Evolutionary conservation across 2,329 filamentous ascomycete species (phyloP), one percentile per base, ranked within the genome.

Genomic region (Sclerotinia minor): DNA sequence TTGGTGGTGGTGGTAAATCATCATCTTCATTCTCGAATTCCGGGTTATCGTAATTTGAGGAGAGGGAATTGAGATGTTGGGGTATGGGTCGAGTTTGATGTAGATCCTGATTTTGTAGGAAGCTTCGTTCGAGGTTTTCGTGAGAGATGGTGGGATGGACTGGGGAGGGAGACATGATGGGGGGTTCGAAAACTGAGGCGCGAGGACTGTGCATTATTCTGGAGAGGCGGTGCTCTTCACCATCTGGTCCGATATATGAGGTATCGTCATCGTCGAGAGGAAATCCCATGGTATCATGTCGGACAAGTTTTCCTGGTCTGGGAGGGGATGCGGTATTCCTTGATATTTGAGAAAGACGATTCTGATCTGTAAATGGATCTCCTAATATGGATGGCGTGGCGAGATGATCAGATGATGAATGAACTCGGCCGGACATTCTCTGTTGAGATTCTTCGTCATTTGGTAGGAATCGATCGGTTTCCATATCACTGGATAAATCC

Each of bases 251-350:
- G 8, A 66, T 47, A 15, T 53, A 68, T 49, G 38, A 52, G 21
- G 35, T 66, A 26, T 66, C 68, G 15, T 67, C 64, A 8, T 66
- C 66, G 8, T 72, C 69, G 19, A 72, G 67, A 6, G 72, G 71
- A 50, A 72, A 72, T 6, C 71, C 71, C 72, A 74, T 74, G 5
- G 72, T 74, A 41, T 74, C 72, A 65, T 60, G 64, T 44, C 38
- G 45, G 44, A 66, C 21, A 11, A 41, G 32, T 32, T 35, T 38
- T 7, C 63, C 63, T 35, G 52, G 64, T 17, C 44, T 45, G 2
- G 29, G 1, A 26, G 29, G 29, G 13, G 63, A 47, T 5, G 7
- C 21, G 6, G 35, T 29, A 35, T 24, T 50, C 35, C 26, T 26
- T 21, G 64, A 35, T 5, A 47, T 19, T 38, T 35, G 47, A 47